These are phyloP conservation scores for Penicillium sclerotigenum DNA, from an alignment of 2,329 filamentous ascomycete species.

Conservation along the genomic window DNA sequence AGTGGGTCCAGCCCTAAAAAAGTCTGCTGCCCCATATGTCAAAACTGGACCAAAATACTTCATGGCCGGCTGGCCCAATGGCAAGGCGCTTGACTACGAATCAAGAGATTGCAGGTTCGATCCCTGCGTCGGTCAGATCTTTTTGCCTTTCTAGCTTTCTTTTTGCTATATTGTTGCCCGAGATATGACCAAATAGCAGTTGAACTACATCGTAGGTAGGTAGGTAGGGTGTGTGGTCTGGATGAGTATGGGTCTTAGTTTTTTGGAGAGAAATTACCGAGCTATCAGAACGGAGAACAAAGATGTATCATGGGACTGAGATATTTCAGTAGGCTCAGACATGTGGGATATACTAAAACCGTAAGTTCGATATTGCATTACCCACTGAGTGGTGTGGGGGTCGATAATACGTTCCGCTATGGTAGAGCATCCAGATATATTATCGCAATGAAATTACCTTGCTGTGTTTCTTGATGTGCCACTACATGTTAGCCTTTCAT, in stretches of 20 bases:
- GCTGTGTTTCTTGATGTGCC: neutral
- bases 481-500: neutral
- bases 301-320: neutral
- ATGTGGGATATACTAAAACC: neutral
- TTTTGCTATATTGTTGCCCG: neutral
- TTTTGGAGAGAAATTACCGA: neutral
- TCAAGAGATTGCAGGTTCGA: conserved; percentile 53
- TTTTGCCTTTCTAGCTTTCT: neutral
- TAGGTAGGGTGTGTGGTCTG: neutral
- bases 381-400: neutral
- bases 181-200: neutral
- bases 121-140: conserved; percentile 30
- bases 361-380: too few relatives aligned
- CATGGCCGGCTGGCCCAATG: conserved; percentile 39
- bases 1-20: neutral
- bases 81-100: conserved; percentile 54
- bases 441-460: neutral
- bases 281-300: too few relatives aligned
- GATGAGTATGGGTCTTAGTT: neutral
- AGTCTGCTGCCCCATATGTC: neutral
- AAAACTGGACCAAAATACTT: neutral
- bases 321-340: neutral
- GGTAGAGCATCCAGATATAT: neutral
- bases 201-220: too few relatives aligned
- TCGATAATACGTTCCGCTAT: neutral